Percentiles rank a stretch among this genome's conserved stretches.
Conservation (phyloP, 148 eudicot species). For the Nepenthes gracilis region DNA sequence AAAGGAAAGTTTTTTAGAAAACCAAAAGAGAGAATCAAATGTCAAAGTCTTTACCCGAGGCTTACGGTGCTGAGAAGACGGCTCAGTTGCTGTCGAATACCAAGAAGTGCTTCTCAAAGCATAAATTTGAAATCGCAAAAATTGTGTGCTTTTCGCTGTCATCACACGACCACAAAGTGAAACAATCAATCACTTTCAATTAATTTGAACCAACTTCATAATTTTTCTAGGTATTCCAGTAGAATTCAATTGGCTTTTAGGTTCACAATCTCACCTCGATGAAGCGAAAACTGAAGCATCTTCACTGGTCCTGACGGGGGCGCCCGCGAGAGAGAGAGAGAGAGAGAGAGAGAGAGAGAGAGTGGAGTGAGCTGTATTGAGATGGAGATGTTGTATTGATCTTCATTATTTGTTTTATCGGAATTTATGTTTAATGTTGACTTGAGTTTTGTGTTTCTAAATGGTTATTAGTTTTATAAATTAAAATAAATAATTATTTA, state of each 20-base stretch:
- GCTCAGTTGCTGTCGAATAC: conserved; percentile 48
- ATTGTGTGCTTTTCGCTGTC: conserved; percentile 33
- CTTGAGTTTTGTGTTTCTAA: too few species aligned
- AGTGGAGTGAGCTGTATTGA: too few species aligned
- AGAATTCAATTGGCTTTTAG: background rate
- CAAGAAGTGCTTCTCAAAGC: conserved; percentile 21
- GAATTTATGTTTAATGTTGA: too few species aligned
- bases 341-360: too few species aligned
- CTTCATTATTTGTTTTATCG: too few species aligned
- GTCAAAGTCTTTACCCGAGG: conserved; percentile 31
- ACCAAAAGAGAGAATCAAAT: background rate
- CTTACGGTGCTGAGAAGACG: conserved; percentile 32
- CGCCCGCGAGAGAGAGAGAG: too few species aligned
- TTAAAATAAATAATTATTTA: too few species aligned
- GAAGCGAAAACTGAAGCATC: conserved; percentile 56
- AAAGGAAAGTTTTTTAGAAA: background rate
- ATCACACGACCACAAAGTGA: conserved; percentile 4
- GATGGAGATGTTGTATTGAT: too few species aligned
- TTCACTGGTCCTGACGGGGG: conserved; percentile 1
- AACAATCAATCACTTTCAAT: background rate
- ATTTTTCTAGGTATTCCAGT: background rate
- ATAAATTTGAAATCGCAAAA: conserved; percentile 39
- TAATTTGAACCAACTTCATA: background rate
- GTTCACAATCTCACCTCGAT: conserved; percentile 36
- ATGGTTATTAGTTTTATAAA: too few species aligned